phyloP scores from a whole-genome alignment of 352 stramenopile species.

The Phytophthora macrochlamydospora region DNA sequence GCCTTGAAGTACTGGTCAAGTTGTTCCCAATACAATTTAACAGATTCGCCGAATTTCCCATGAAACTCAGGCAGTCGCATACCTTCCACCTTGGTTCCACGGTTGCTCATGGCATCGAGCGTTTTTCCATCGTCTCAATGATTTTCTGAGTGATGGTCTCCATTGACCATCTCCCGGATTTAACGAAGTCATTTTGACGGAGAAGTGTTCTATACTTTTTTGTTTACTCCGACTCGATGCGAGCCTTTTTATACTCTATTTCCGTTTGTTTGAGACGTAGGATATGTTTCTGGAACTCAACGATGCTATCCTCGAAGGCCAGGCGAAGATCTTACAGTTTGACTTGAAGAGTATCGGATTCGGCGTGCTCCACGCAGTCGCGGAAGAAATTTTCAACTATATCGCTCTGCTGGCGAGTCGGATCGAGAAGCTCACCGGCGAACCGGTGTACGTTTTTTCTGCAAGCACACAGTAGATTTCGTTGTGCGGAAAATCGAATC shows the following conservation, averaged over 20 bases:
- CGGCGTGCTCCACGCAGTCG: neutral
- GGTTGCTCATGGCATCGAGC: neutral
- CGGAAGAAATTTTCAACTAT: neutral
- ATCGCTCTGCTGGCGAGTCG: neutral
- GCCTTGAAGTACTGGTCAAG: too few species aligned
- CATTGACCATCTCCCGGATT: neutral
- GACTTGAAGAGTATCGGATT: neutral
- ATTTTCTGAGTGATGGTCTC: neutral
- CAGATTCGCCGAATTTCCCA: neutral
- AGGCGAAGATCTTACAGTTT: neutral
- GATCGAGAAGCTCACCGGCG: neutral
- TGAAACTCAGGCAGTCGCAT: neutral
- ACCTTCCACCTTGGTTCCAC: neutral
- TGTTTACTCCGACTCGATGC: neutral
- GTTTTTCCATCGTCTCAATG: neutral
- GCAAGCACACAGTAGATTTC: neutral
- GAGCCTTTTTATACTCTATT: neutral
- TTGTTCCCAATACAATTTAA: too few species aligned
- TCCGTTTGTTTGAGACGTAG: neutral
- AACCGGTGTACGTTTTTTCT: neutral
- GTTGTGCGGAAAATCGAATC: neutral
- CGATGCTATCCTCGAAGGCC: neutral
- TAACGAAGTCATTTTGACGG: neutral
- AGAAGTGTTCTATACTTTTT: neutral
- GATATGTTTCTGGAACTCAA: neutral